Conservation (phyloP, 768 basidiomycete genomes). For the Rhizopogon sp. region DNA sequence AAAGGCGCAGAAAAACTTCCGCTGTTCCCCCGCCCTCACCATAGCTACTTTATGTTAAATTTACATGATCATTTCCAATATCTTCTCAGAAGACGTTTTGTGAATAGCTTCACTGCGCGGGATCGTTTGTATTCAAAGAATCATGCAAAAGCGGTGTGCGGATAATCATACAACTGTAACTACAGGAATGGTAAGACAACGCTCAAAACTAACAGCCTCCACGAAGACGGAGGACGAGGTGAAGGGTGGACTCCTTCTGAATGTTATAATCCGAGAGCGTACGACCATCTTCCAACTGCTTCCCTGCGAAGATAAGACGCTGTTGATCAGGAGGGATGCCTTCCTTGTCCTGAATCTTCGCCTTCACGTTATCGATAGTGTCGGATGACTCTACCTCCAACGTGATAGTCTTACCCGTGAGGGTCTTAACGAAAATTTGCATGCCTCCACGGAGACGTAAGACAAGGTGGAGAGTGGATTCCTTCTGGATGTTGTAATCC, state of each 20-base stretch:
- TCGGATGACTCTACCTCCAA: constrained; percentile 72
- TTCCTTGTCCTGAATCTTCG: constrained; percentile 78
- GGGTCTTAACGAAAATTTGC: constrained; percentile 70
- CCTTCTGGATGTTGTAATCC: constrained; percentile 76
- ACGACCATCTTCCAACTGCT: constrained; percentile 75
- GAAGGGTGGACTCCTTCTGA: constrained; percentile 69
- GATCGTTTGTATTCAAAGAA: neutral
- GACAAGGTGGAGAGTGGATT: constrained; percentile 49
- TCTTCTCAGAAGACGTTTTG: neutral
- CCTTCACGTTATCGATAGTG: constrained; percentile 74
- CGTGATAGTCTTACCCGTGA: constrained; percentile 76
- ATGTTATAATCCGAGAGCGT: constrained; percentile 77
- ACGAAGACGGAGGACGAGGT: constrained; percentile 69
- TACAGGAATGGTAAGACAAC: neutral
- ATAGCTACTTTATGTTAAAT: neutral
- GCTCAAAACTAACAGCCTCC: constrained; percentile 52
- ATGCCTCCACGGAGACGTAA: constrained; percentile 67
- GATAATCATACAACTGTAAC: constrained; percentile 1
- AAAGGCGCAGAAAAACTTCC: constrained; percentile 14
- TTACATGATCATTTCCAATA: neutral
- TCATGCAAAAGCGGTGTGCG: neutral
- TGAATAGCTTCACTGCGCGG: neutral
- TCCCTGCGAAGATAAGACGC: constrained; percentile 75
- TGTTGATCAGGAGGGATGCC: constrained; percentile 78
- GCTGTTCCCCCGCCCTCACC: neutral